Evolutionary conservation across 495 filamentous ascomycete species (phyloP).

Genomic region (Terfezia claveryi): DNA sequence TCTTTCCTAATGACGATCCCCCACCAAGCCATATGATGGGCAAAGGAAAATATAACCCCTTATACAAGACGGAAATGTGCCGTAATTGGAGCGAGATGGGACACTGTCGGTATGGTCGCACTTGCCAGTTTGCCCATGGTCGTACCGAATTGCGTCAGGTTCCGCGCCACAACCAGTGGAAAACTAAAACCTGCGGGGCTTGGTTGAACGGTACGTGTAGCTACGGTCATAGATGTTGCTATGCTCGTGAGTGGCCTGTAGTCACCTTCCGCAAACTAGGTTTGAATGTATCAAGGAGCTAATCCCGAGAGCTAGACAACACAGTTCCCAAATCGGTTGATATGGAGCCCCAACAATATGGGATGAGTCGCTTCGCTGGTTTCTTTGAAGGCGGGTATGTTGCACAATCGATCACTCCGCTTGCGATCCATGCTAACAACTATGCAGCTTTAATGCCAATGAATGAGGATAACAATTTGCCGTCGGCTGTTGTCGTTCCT

Average conservation of each 20-base stretch:
- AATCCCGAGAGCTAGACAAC: no score
- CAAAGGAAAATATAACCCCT: conserved; percentile 3
- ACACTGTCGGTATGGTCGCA: conserved; percentile 16
- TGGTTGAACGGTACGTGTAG: conserved; percentile 18
- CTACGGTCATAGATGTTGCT: conserved; percentile 17
- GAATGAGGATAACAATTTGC: background rate
- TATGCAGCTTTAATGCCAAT: no score
- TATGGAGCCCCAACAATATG: no score
- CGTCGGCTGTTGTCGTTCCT: background rate
- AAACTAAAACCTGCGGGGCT: conserved; percentile 17
- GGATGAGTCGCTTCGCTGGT: no score
- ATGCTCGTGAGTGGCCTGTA: conserved; percentile 11
- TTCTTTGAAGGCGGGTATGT: no score
- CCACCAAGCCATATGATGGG: no score
- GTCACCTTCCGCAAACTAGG: no score
- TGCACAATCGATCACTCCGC: no score
- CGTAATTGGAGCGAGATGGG: conserved; percentile 16
- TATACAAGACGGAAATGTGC: conserved; percentile 20
- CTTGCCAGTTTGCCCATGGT: conserved; percentile 18
- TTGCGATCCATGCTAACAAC: no score
- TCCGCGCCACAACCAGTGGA: conserved; percentile 17
- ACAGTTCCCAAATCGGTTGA: no score
- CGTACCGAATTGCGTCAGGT: conserved; percentile 14
- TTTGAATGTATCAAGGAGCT: no score
- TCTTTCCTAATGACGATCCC: no score